Base-by-base conservation (phyloP, 225 moss, liverwort and hornwort genomes). In the Polytrichum commune region DNA sequence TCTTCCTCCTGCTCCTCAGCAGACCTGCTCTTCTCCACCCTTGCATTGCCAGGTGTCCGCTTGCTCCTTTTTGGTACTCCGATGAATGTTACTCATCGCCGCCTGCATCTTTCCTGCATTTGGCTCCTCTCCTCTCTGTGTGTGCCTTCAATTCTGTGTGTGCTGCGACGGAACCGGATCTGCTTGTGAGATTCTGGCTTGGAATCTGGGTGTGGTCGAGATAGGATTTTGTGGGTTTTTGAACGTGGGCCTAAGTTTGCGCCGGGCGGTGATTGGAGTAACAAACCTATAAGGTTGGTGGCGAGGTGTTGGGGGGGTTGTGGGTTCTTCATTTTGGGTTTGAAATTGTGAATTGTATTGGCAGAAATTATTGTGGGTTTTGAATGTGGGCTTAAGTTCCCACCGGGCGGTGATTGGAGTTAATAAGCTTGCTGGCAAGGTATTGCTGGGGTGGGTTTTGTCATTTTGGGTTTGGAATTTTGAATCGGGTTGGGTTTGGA, bases 11-110 rank as follows among this genome's bases (percentile, higher is more conserved):
- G 66, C 62, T 19, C 33, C 72, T 62, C 0, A 46, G 46, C 46
- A 46, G 3, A 3, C 46, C 46, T 27, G 27, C 7, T 35, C 64
- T 23, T 68, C 78, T 13, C 58, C 78, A 53, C 70, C 53, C 18
- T 60, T 60, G 20, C 61, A 70, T 66, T 69, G 69, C 70, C 78
- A 74, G 78, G 78, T 79, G 58, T 6, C 24, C n/a, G 6, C 58
- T 58, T 8, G 8, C 8, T 5, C 19, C 19, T n/a, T 27, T 26
- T 30, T 4, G 16, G 20, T 35, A 16, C 55, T 13, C 46, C 4
- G 46, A 46, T 46, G 46, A 46, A 46, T 13, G 8, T 13, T 46
- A 46, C 46, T 60, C 60, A 7, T 60, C 60, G 60, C 22, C 22
- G 60, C 60, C 9, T 60, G 46, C 46, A 46, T 46, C 32, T 32